Conservation (phyloP, 257 asterid species). For the Lycium ferocissimum region DNA sequence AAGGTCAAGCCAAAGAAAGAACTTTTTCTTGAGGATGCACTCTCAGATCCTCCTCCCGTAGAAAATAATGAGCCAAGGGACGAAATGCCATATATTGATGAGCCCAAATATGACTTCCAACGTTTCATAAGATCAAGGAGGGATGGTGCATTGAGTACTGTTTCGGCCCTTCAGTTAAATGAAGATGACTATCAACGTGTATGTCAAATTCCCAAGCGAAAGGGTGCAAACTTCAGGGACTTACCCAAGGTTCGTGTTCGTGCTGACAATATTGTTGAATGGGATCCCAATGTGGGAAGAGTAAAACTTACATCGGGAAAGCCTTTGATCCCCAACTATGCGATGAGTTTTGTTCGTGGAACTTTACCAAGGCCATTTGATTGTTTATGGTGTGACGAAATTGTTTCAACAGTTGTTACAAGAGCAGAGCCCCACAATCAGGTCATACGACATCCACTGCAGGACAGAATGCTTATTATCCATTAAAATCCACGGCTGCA, state of each 20-base stretch:
- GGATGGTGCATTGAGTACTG: conserved; percentile 74
- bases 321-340: background rate
- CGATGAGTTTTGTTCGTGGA: background rate
- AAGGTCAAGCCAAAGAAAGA: too few relatives aligned
- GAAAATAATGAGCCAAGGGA: background rate
- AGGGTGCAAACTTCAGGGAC: background rate
- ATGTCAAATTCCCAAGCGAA: conserved; percentile 56
- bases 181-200: conserved; percentile 71
- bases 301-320: too few relatives aligned
- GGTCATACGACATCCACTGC: conserved; percentile 59
- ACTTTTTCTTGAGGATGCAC: too few relatives aligned
- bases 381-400: conserved; percentile 65
- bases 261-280: background rate
- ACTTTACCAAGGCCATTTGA: conserved; percentile 34
- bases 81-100: conserved; percentile 46
- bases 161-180: conserved; percentile 58
- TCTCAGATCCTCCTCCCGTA: too few relatives aligned
- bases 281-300: background rate
- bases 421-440: conserved; percentile 27
- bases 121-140: conserved; percentile 55
- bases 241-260: background rate
- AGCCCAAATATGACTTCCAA: conserved; percentile 63
- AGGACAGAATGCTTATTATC: conserved; percentile 56
- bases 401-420: conserved; percentile 52
- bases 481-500: conserved; percentile 65